These are phyloP conservation scores for Neocallimastix lanati DNA, from an alignment of 192 early-diverging fungal genomes.

Conservation along the genomic window DNA sequence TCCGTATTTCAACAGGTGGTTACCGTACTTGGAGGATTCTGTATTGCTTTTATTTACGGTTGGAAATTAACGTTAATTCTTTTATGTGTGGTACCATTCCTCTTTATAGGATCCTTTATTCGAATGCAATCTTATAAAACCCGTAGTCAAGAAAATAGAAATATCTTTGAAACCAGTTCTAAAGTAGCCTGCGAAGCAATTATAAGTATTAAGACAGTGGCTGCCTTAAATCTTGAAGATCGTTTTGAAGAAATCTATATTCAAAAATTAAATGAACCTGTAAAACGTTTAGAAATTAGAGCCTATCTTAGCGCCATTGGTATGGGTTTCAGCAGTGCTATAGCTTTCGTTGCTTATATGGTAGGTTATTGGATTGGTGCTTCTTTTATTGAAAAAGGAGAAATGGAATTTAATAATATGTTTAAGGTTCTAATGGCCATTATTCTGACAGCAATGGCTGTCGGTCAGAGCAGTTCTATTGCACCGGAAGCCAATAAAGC, in stretches of 20 bases:
- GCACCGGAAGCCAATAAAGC: not conserved
- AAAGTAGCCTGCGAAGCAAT: conserved; percentile 71
- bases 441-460: not conserved
- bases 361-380: not conserved
- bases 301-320: not conserved
- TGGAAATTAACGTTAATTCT: conserved; percentile 48
- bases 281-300: not conserved
- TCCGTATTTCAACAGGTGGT: conserved; percentile 10
- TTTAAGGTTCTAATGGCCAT: not conserved
- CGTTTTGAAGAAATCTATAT: conserved; percentile 16
- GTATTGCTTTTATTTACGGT: conserved; percentile 28
- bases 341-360: not conserved
- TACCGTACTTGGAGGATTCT: conserved; percentile 11
- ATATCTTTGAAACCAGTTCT: conserved; percentile 51
- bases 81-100: conserved; percentile 44
- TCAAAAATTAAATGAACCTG: not conserved
- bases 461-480: not conserved
- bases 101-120: conserved; percentile 37
- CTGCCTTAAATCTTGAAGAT: conserved; percentile 45
- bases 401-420: not conserved
- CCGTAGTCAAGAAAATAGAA: conserved; percentile 24
- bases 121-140: conserved; percentile 31
- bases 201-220: conserved; percentile 66
- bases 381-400: not conserved
- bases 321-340: not conserved